Evolutionary conservation across 2,329 filamentous ascomycete genomes (phyloP), one percentile per base, ranked within the genome.

Genomic region (Nigrograna mackinnonii): DNA sequence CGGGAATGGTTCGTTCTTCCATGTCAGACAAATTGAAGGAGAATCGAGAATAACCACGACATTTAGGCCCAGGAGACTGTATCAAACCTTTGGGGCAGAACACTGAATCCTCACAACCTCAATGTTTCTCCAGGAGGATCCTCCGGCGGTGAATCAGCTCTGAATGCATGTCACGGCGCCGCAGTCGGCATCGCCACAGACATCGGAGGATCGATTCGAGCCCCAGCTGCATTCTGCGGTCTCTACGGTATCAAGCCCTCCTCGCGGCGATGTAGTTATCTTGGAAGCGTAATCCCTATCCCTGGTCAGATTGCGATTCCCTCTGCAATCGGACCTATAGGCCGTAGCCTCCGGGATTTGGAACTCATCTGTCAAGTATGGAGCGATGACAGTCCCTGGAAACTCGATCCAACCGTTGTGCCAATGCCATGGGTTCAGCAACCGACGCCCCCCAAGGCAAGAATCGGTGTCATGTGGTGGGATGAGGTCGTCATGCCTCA

Each of bases 1-100:
- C 31, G 24, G 24, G 24, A 11, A 28, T 28, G 24, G 24, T 28
- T 12, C 11, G n/a, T 28, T 28, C 24, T 9, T 28, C n/a, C 24
- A n/a, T n/a, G n/a, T 9, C 24, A 28, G 24, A 28, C 9, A 28
- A 9, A n/a, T 9, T 9, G 24, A 28, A 28, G 9, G 9, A 28
- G 9, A 28, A 28, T 28, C 24, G 24, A n/a, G 24, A 9, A 28
- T 28, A 28, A 9, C n/a, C 24, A 9, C 14, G 24, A 14, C 11
- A 12, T 28, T 28, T 3, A 28, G 24, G 24, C 24, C 14, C 24
- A 12, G 11, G 24, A 82, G 62, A 82, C 78, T 0, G 60, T 76
- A 51, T 82, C 82, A 64, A 77, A 81, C 51, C 78, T 82, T 51
- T 76, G 81, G 41, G 75, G 69, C 3, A 79, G 78, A 45, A 78